Evolutionary conservation across 2,329 filamentous ascomycete genomes (phyloP).

Genomic region (Cladosporium sp.): DNA sequence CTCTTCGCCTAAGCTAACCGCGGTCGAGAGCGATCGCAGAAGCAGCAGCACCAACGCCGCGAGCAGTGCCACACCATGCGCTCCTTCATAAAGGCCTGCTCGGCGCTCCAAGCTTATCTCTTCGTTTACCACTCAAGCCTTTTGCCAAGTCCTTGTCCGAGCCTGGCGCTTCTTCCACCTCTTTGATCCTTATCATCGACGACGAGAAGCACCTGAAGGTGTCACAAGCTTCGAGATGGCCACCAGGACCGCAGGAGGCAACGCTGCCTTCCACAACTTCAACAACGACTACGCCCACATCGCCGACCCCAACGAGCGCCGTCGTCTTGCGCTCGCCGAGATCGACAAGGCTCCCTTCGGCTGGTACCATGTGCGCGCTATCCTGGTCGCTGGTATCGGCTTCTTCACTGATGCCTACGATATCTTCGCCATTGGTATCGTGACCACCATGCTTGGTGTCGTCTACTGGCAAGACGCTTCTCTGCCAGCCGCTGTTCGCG

Average conservation of each 20-base stretch:
- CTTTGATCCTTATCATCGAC: neutral
- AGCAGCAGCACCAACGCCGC: neutral
- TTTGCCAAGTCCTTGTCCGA: neutral
- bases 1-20: conserved; percentile 2
- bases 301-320: conserved; percentile 71
- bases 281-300: conserved; percentile 66
- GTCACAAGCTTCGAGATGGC: conserved; percentile 22
- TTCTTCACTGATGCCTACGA: conserved; percentile 83
- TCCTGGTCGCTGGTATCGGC: conserved; percentile 74
- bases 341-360: conserved; percentile 76
- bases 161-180: neutral
- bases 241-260: conserved; percentile 55
- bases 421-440: conserved; percentile 72
- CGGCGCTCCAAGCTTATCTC: neutral
- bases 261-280: conserved; percentile 71
- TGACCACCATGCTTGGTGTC: conserved; percentile 72
- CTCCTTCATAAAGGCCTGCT: neutral
- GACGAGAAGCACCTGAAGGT: neutral
- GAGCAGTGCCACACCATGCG: neutral
- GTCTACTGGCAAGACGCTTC: conserved; percentile 60
- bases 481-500: conserved; percentile 2
- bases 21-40: conserved; percentile 2
- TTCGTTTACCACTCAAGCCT: neutral
- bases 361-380: conserved; percentile 77
- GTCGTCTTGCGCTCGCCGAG: conserved; percentile 73